Evolutionary conservation across 2,329 filamentous ascomycete species (phyloP), one percentile per base, ranked within the genome.

Genomic region (Beauveria scarabaeidicola): DNA sequence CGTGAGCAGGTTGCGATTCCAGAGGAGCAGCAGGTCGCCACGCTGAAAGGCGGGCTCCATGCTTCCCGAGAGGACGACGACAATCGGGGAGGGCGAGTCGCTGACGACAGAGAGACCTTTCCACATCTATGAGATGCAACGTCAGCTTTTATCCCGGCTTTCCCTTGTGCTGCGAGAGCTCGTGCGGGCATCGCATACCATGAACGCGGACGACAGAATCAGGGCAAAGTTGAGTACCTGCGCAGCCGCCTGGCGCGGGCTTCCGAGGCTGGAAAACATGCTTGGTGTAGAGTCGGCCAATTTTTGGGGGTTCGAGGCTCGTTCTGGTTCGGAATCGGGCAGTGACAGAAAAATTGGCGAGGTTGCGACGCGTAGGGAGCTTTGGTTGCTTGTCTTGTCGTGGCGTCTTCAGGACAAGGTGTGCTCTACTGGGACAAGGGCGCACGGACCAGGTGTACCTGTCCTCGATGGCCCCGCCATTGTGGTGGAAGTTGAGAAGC

Each of bases 161-260:
- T 13, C 15, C 8, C 21, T 8, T 7, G 29, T 19, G 43, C 10
- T 7, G 11, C 19, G 27, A 2, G 46, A n/a, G 57, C 32, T 46
- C 23, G 51, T 38, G n/a, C 3, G 11, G 32, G 15, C 15, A 21
- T 15, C 41, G 64, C 78, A 62, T 67, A 84, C 85, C 91, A 96
- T 96, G 71, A 96, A 96, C 1, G 92, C 91, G 1, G 90, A 94
- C 10, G 88, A 91, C 54, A 96, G 83, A 63, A 96, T 90, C 64
- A 97, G 84, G 60, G 87, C 91, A 73, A 97, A 96, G 77, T 95
- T 96, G 70, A 96, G 84, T 66, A 93, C 74, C 79, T 96, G 91
- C 52, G 85, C 81, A 67, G 91, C 86, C 58, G 89, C 81, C 73
- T 95, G 90, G 73, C 91, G 88, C 65, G 90, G 88, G 73, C 90